Evolutionary conservation across 2,329 filamentous ascomycete species (phyloP), one percentile per base, ranked within the genome.

Genomic region (Colletotrichum navitas): DNA sequence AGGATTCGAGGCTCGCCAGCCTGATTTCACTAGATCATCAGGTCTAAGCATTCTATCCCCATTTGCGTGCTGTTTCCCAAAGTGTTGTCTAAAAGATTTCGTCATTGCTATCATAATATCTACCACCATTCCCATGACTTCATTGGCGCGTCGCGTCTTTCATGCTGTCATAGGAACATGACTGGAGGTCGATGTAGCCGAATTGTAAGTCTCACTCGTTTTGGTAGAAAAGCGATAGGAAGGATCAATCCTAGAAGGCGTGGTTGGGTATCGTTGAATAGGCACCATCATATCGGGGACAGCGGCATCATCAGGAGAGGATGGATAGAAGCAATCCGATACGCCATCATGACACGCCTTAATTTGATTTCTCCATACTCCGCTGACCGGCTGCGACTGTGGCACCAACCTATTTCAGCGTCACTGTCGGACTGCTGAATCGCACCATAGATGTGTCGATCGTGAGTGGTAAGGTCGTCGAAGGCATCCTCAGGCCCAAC

Each of bases 101-200:
- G 65, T 72, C 16, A 56, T 59, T 34, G 59, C 65, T 69, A 72
- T 64, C 68, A 64, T 72, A 12, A 64, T 18, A 64, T 55, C 59
- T 16, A 52, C 65, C 29, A 68, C 52, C 39, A 52, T 63, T 54
- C 60, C 59, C 45, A 69, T 39, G 36, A 11, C 4, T 14, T 39
- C 3, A 14, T 39, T 14, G 11, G 10, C 36, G 36, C 36, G 12
- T 39, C 12, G 36, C 63, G 51, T 43, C n/a, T 71, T 56, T 56
- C 63, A 67, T 58, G 49, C 56, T 62, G 63, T 67, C 29, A 32
- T 71, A 12, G 34, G 63, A 2, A 43, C 58, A 21, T 51, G 34
- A 49, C 49, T 52, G 34, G 51, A 39, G 16, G n/a, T 29, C 18
- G 41, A 55, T 21, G 41, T 24, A 29, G 47, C 14, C 47, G 56